A percentile compares a stretch with the other conserved stretches of the same genome.
Evolutionary conservation across 1,284 basidiomycete genomes (phyloP).

Genomic region (Mycena sp.): DNA sequence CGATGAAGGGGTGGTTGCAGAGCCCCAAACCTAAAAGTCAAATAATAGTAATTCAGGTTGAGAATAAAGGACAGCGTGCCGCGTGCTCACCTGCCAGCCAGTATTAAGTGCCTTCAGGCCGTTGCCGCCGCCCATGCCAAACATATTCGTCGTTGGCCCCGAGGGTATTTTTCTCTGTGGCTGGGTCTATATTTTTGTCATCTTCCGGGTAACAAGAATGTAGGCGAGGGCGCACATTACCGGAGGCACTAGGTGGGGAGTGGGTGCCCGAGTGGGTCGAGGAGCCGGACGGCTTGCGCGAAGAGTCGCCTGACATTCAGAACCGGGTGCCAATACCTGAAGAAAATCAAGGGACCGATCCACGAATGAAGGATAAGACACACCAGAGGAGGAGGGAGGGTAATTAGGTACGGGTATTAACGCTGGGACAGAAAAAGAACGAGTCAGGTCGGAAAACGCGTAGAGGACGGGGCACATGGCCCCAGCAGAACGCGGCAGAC

Average conservation of each 20-base stretch:
- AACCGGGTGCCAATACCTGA: slow-evolving; percentile 38
- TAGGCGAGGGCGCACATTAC: slow-evolving; percentile 53
- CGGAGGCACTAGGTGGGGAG: slow-evolving; percentile 67
- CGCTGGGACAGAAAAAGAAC: slow-evolving; percentile 33
- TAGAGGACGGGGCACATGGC: not conserved
- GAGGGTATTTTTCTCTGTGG: slow-evolving; percentile 58
- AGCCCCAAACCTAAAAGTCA: slow-evolving; percentile 66
- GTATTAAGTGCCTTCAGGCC: slow-evolving; percentile 64
- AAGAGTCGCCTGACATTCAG: slow-evolving; percentile 64
- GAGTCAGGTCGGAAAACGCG: slow-evolving; percentile 27
- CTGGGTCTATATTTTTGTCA: no score
- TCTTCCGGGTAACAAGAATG: no score
- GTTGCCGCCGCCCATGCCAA: slow-evolving; percentile 58
- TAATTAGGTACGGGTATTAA: slow-evolving; percentile 37
- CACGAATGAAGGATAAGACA: slow-evolving; percentile 12
- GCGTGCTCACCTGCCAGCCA: slow-evolving; percentile 73
- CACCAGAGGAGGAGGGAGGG: slow-evolving; percentile 17
- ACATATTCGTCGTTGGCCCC: slow-evolving; percentile 55
- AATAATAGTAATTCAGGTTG: slow-evolving; percentile 28
- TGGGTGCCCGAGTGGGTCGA: slow-evolving; percentile 69
- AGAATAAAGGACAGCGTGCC: slow-evolving; percentile 15
- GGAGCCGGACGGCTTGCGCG: slow-evolving; percentile 73
- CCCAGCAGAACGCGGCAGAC: not conserved
- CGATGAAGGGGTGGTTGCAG: slow-evolving; percentile 52
- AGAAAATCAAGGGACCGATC: not conserved